A percentile compares a stretch with the other conserved stretches of the same genome.
phyloP scores from a whole-genome alignment of 192 early-diverging fungal genomes.

The Cetraspora pellucida region DNA sequence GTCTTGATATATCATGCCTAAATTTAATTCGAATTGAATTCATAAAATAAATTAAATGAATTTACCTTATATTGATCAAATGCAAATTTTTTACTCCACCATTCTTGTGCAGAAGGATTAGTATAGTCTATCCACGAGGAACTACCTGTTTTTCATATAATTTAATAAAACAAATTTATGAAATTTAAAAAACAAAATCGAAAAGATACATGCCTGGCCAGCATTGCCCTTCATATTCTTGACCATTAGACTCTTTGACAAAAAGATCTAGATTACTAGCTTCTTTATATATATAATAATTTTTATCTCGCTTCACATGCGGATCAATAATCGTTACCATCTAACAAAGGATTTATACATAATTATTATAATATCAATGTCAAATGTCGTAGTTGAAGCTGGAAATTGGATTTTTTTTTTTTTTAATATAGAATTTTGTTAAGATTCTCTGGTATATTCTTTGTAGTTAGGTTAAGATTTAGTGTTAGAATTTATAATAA shows the following conservation, averaged over 20 bases:
- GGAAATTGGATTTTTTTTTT: too few relatives aligned
- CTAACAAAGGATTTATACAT: constrained; percentile 17
- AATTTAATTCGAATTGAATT: too few relatives aligned
- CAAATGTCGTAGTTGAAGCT: too few relatives aligned
- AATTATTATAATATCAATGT: too few relatives aligned
- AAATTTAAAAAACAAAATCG: too few relatives aligned
- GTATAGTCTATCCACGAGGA: constrained; percentile 94
- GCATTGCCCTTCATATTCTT: constrained; percentile 93
- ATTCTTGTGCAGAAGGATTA: constrained; percentile 73
- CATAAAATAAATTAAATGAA: too few relatives aligned
- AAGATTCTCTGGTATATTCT: too few relatives aligned
- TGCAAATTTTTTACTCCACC: constrained; percentile 80
- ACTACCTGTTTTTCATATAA: constrained; percentile 37
- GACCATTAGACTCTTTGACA: constrained; percentile 73
- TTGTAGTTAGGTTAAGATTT: too few relatives aligned
- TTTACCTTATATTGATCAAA: constrained; percentile 68
- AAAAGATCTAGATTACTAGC: constrained; percentile 74
- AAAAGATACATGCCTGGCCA: constrained; percentile 71
- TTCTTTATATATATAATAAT: constrained; percentile 79
- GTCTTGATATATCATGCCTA: too few relatives aligned
- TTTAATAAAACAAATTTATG: too few relatives aligned
- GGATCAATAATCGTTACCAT: constrained; percentile 97
- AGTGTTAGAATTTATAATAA: too few relatives aligned
- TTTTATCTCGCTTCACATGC: constrained; percentile 87
- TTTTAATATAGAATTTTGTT: too few relatives aligned